Evolutionary conservation across 257 asterid genomes (phyloP).

Genomic region (Nyctanthes arbortristis): DNA sequence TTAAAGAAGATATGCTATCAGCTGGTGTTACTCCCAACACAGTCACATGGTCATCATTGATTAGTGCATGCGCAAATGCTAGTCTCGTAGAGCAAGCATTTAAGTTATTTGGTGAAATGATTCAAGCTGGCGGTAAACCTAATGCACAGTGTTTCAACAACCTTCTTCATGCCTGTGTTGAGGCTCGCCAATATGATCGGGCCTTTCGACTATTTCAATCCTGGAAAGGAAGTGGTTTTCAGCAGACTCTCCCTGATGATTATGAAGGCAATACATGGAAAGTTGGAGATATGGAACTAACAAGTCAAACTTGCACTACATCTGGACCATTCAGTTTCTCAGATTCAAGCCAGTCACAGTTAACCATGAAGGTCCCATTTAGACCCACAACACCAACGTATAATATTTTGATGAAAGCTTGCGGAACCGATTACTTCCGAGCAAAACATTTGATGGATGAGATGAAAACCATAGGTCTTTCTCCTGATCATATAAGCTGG

Average conservation of each 20-base stretch:
- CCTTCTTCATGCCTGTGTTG: conserved; percentile 93
- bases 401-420: conserved; percentile 92
- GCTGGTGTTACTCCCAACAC: conserved; percentile 74
- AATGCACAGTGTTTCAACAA: conserved; percentile 77
- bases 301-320: conserved; percentile 18
- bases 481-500: conserved; percentile 90
- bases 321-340: conserved; percentile 6
- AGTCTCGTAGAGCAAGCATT: conserved; percentile 83
- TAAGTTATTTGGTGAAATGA: conserved; percentile 79
- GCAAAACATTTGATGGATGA: conserved; percentile 89
- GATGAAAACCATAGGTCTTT: conserved; percentile 77
- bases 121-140: conserved; percentile 75
- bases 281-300: conserved; percentile 15
- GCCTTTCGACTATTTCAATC: conserved; percentile 82
- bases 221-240: conserved; percentile 72
- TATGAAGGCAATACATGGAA: conserved; percentile 23
- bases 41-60: conserved; percentile 86
- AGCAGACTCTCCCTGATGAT: conserved; percentile 31
- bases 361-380: conserved; percentile 58
- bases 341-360: conserved; percentile 34
- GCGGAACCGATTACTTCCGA: conserved; percentile 76
- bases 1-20: conserved; percentile 80
- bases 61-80: conserved; percentile 88
- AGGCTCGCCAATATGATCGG: conserved; percentile 84
- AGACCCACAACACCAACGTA: conserved; percentile 78